Percentiles rank a stretch among this genome's conserved stretches.
phyloP scores from a whole-genome alignment of 352 stramenopile genomes.

The Plasmopara halstedii region DNA sequence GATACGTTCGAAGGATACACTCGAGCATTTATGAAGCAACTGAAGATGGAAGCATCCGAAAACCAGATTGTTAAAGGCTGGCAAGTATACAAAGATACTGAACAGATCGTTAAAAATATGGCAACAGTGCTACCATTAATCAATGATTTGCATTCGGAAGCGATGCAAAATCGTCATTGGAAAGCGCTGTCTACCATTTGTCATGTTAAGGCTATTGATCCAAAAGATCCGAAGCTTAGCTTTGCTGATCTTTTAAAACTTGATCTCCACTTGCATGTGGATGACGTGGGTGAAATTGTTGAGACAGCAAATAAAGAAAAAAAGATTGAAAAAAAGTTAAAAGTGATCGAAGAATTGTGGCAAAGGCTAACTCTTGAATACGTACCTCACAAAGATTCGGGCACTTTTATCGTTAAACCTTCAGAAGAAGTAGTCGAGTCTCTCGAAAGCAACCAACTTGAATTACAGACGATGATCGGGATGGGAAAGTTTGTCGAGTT shows the following conservation, averaged over 20 bases:
- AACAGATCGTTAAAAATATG: slow-evolving; percentile 87
- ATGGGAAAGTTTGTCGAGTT: slow-evolving; percentile 91
- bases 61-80: slow-evolving; percentile 83
- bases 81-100: slow-evolving; percentile 84
- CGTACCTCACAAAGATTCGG: slow-evolving; percentile 81
- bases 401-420: slow-evolving; percentile 79
- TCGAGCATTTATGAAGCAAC: slow-evolving; percentile 76
- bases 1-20: slow-evolving; percentile 73
- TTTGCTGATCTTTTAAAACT: slow-evolving; percentile 82
- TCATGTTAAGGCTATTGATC: slow-evolving; percentile 83
- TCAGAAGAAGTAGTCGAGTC: slow-evolving; percentile 83
- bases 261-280: slow-evolving; percentile 72
- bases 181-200: slow-evolving; percentile 78
- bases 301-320: slow-evolving; percentile 86
- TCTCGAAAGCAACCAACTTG: slow-evolving; percentile 80
- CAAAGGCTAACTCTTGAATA: slow-evolving; percentile 77
- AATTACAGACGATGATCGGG: slow-evolving; percentile 84
- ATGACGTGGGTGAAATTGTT: slow-evolving; percentile 82
- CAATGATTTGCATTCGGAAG: slow-evolving; percentile 92
- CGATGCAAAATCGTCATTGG: slow-evolving; percentile 94
- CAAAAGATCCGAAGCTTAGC: slow-evolving; percentile 75
- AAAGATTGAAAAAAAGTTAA: slow-evolving; percentile 88
- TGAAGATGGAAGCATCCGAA: slow-evolving; percentile 76
- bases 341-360: slow-evolving; percentile 85
- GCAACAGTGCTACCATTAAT: slow-evolving; percentile 82